phyloP scores from a whole-genome alignment of 2,329 filamentous ascomycete genomes.

The Botryosphaeria dothidea region DNA sequence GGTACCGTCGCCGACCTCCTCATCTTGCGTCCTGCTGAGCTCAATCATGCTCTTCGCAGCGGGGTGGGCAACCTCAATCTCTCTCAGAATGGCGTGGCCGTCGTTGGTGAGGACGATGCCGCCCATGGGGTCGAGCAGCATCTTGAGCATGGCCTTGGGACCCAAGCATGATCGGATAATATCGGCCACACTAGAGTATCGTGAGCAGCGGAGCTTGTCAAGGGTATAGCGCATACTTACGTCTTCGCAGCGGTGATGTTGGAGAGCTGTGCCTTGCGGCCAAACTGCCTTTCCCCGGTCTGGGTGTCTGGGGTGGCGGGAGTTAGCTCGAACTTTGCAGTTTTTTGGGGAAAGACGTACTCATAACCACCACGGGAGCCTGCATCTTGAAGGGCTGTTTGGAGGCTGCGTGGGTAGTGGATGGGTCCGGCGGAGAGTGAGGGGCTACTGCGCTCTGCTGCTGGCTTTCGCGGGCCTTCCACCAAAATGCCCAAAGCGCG shows the following conservation, averaged over 20 bases:
- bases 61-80: slow-evolving; percentile 98
- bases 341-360: slow-evolving; percentile 52
- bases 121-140: slow-evolving; percentile 98
- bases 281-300: slow-evolving; percentile 78
- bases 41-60: slow-evolving; percentile 99
- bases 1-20: slow-evolving; percentile 97
- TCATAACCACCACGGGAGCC: slow-evolving; percentile 76
- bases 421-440: slow-evolving; percentile 5
- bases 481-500: slow-evolving; percentile 19
- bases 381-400: slow-evolving; percentile 61
- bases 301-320: slow-evolving; percentile 37
- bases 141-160: slow-evolving; percentile 99
- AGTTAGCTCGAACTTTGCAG: slow-evolving; percentile 36
- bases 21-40: slow-evolving; percentile 95
- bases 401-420: slow-evolving; percentile 9
- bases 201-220: slow-evolving; percentile 23
- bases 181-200: slow-evolving; percentile 76
- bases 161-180: slow-evolving; percentile 99
- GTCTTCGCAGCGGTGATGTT: slow-evolving; percentile 99
- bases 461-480: slow-evolving; percentile 18
- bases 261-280: slow-evolving; percentile 93
- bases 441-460: slow-evolving; percentile 12
- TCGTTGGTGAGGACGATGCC: slow-evolving; percentile 99
- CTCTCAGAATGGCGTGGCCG: slow-evolving; percentile 94
- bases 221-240: slow-evolving; percentile 49